These are phyloP conservation scores for Sesbania bispinosa DNA, from an alignment of 306 rosid genomes.

Conservation along the genomic window DNA sequence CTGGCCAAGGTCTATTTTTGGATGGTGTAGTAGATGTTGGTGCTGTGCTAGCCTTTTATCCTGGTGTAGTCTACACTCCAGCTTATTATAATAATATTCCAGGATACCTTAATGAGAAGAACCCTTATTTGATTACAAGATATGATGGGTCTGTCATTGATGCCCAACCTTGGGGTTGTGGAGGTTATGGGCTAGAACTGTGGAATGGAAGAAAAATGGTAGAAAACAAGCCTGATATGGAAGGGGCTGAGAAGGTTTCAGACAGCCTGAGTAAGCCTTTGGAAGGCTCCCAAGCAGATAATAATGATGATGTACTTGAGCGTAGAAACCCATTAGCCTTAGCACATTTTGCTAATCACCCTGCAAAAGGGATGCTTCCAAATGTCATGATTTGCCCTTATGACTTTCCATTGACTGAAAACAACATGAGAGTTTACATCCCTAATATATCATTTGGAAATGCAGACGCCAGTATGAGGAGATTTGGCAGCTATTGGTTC, in stretches of 20 bases:
- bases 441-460: conserved; percentile 70
- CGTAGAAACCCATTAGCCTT: conserved; percentile 80
- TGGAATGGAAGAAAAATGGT: conserved; percentile 48
- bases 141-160: conserved; percentile 72
- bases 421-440: conserved; percentile 64
- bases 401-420: conserved; percentile 82
- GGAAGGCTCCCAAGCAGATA: conserved; percentile 41
- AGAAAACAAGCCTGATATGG: conserved; percentile 23
- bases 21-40: conserved; percentile 81
- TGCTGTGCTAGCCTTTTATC: conserved; percentile 75
- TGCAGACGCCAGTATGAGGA: conserved; percentile 50
- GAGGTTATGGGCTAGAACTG: conserved; percentile 50
- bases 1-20: conserved; percentile 75
- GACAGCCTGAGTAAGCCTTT: conserved; percentile 59
- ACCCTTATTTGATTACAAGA: conserved; percentile 80
- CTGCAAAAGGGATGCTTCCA: conserved; percentile 69
- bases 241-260: conserved; percentile 48
- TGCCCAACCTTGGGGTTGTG: conserved; percentile 79
- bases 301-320: conserved; percentile 48
- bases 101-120: conserved; percentile 72
- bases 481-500: conserved; percentile 68
- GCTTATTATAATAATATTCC: conserved; percentile 75
- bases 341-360: conserved; percentile 87
- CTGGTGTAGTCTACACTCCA: conserved; percentile 71
- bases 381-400: conserved; percentile 90